Conservation (phyloP, 2,329 filamentous ascomycete genomes). For the Fusarium denticulatum region DNA sequence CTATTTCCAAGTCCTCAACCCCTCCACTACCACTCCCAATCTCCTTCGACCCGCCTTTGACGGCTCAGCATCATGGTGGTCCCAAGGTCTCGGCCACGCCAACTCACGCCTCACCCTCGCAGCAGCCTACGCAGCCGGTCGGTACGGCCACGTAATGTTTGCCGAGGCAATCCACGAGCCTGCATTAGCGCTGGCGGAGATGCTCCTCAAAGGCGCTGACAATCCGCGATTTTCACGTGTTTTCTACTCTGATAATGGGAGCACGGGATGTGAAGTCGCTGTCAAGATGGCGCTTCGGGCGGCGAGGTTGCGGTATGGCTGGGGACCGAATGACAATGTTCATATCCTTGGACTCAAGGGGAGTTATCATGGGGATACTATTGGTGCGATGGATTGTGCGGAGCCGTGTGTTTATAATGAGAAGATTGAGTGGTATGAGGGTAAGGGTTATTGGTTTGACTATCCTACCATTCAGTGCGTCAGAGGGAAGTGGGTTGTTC, state of each 20-base stretch:
- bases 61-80: slow-evolving; percentile 92
- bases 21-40: background rate
- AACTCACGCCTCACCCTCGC: slow-evolving; percentile 77
- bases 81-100: slow-evolving; percentile 84
- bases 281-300: slow-evolving; percentile 86
- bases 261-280: slow-evolving; percentile 84
- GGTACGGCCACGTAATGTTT: slow-evolving; percentile 92
- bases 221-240: slow-evolving; percentile 76
- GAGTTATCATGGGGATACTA: slow-evolving; percentile 88
- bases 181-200: slow-evolving; percentile 74
- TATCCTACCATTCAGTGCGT: slow-evolving; percentile 77
- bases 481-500: slow-evolving; percentile 72
- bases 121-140: slow-evolving; percentile 82
- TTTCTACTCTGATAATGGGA: slow-evolving; percentile 87
- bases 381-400: slow-evolving; percentile 86
- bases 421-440: slow-evolving; percentile 87
- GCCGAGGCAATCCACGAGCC: slow-evolving; percentile 83
- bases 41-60: slow-evolving; percentile 72
- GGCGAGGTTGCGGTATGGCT: slow-evolving; percentile 71
- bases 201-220: slow-evolving; percentile 65
- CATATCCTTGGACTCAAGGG: slow-evolving; percentile 80
- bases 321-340: slow-evolving; percentile 67
- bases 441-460: slow-evolving; percentile 83
- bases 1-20: slow-evolving; percentile 71
- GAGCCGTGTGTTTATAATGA: slow-evolving; percentile 82